Base-by-base conservation (phyloP, 1,284 basidiomycete genomes). In the Uromyces viciae-fabae region DNA sequence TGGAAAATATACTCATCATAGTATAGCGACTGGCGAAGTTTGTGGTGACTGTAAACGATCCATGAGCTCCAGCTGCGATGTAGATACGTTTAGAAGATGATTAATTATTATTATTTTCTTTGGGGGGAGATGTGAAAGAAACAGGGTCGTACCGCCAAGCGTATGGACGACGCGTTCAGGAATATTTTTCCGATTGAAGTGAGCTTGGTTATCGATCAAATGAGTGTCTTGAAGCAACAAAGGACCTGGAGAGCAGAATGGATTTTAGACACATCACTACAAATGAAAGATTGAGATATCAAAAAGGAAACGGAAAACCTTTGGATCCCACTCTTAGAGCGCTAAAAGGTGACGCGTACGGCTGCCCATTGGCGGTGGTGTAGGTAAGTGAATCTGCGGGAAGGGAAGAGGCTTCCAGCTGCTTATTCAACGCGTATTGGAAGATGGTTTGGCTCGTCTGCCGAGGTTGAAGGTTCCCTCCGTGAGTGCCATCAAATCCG, bases 141-240 rank as follows among this genome's bases (percentile, higher is more conserved):
- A 15, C 5, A 36, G 2, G 31, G 5, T 4, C 58, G 64, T 68
- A 77, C 75, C 75, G 56, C 87, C 87, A 80, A 86, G 86, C 74
- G 87, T 87, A 83, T 88, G 87, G 52, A 78, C 93, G 76, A 95
- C 92, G 87, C 94, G 93, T 89, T 96, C 95, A 28, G 95, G 95
- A 85, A 98, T 95, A 86, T 95, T 92, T 88, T 97, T 94, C 80
- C 93, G 91, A 87, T 93, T 93, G 85, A 96, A 95, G 89, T 95
- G 94, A 56, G 93, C 91, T 83, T 96, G 90, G 80, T 93, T 88
- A 87, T 95, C 93, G 85, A 94, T 91, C 43, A 83, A 81, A 82
- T 83, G 74, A 69, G 75, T 72, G 72, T 82, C 69, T 68, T 54
- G 40, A 3, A 77, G 33, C 46, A 77, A 40, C 22, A 77, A 40